Evolutionary conservation across 768 basidiomycete species (phyloP).

Genomic region (Amanita molliuscula): DNA sequence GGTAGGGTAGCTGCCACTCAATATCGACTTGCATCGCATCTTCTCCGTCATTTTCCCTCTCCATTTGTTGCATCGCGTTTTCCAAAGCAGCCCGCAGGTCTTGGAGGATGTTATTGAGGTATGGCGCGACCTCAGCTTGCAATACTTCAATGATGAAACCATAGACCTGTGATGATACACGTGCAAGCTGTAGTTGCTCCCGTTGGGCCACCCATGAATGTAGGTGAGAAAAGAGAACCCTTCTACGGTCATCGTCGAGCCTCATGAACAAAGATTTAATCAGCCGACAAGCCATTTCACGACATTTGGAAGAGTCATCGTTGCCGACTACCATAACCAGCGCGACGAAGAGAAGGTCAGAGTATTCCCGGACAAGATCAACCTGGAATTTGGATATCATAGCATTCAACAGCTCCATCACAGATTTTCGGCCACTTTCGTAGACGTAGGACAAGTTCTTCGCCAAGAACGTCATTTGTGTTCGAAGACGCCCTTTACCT

Average conservation of each 20-base stretch:
- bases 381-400: conserved; percentile 78
- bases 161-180: conserved; percentile 75
- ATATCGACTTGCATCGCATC: conserved; percentile 39
- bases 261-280: conserved; percentile 68
- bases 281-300: conserved; percentile 79
- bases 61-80: conserved; percentile 23
- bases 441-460: conserved; percentile 86
- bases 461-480: conserved; percentile 84
- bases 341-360: conserved; percentile 83
- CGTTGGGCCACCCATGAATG: conserved; percentile 70
- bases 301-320: conserved; percentile 83
- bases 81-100: conserved; percentile 44
- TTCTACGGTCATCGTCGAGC: conserved; percentile 49
- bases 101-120: conserved; percentile 39
- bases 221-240: conserved; percentile 54
- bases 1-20: conserved; percentile 80
- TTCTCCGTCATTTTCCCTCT: conserved; percentile 25
- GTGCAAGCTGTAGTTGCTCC: conserved; percentile 47
- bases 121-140: conserved; percentile 32
- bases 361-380: conserved; percentile 63
- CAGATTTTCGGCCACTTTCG: conserved; percentile 87
- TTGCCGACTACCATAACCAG: conserved; percentile 92
- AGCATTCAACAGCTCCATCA: conserved; percentile 85
- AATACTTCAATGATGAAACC: conserved; percentile 71
- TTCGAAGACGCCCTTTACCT: conserved; percentile 80